phyloP scores from a whole-genome alignment of 2,329 filamentous ascomycete genomes.

The Zalaria obscura region DNA sequence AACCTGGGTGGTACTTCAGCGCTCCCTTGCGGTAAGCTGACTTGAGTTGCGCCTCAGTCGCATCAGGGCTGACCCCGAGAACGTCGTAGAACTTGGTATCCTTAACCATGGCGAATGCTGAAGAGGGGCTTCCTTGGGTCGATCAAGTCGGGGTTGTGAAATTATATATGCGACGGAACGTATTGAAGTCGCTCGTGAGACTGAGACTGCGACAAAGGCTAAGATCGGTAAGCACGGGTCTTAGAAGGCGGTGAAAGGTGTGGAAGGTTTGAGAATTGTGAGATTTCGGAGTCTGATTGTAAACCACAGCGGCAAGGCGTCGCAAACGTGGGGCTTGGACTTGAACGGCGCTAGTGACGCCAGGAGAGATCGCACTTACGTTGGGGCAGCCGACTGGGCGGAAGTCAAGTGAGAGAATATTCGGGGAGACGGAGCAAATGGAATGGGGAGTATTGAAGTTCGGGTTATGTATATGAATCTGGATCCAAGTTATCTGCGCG shows the following conservation, averaged over 20 bases:
- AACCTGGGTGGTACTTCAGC: conserved; percentile 74
- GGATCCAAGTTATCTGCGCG: too few relatives aligned
- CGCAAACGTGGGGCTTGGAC: neutral
- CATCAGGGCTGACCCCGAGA: conserved; percentile 64
- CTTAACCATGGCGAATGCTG: conserved; percentile 50
- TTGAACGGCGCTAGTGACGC: neutral
- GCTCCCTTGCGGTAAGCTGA: conserved; percentile 78
- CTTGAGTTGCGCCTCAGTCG: conserved; percentile 77
- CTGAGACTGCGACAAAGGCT: too few relatives aligned
- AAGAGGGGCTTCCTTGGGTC: neutral
- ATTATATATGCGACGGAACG: too few relatives aligned
- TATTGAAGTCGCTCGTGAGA: too few relatives aligned
- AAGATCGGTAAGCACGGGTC: neutral
- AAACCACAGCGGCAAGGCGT: neutral
- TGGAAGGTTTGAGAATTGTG: neutral
- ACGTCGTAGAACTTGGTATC: conserved; percentile 68
- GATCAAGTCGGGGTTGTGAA: too few relatives aligned
- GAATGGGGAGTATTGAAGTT: too few relatives aligned
- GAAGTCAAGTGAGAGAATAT: too few relatives aligned
- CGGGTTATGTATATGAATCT: too few relatives aligned
- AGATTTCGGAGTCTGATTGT: neutral
- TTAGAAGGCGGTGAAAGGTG: neutral
- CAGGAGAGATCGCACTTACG: neutral
- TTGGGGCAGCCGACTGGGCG: too few relatives aligned
- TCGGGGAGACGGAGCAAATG: too few relatives aligned